These are phyloP conservation scores for Chytriomyces sp. DNA, from an alignment of 192 early-diverging fungal species.

Conservation along the genomic window DNA sequence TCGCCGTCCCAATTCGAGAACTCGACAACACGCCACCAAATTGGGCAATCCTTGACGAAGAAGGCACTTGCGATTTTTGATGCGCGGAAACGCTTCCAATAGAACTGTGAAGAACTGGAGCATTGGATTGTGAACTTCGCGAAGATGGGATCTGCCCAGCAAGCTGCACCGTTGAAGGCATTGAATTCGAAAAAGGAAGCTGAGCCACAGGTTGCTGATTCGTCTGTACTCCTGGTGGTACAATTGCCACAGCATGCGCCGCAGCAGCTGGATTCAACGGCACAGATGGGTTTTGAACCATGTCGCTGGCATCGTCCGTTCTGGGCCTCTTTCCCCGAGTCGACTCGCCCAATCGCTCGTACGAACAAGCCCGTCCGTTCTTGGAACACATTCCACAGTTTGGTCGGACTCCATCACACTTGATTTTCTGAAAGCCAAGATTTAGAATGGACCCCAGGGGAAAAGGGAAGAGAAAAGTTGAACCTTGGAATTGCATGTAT, in stretches of 20 bases:
- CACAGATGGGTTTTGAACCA: too few relatives aligned
- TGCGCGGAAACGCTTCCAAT: too few relatives aligned
- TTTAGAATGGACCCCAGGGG: neutral
- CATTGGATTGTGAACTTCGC: too few relatives aligned
- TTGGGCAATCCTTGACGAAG: too few relatives aligned
- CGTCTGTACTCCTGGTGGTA: too few relatives aligned
- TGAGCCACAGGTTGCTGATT: neutral
- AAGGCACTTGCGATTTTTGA: too few relatives aligned
- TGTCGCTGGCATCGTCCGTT: neutral
- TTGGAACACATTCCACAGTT: slow-evolving; percentile 80
- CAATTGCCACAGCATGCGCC: too few relatives aligned
- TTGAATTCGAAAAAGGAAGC: neutral
- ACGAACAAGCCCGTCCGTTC: slow-evolving; percentile 72
- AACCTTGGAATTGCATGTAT: slow-evolving; percentile 21
- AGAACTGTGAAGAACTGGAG: too few relatives aligned
- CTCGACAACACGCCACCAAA: too few relatives aligned
- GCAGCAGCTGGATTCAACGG: too few relatives aligned
- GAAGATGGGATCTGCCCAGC: neutral
- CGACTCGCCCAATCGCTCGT: neutral
- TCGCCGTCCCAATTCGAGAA: too few relatives aligned
- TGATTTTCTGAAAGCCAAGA: slow-evolving; percentile 67
- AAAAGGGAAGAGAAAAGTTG: neutral
- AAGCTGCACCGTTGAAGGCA: neutral
- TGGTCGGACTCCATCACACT: slow-evolving; percentile 77
- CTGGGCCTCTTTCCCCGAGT: neutral